phyloP scores from a whole-genome alignment of 2,329 filamentous ascomycete genomes.

The Phaeophleospora eucalypticola region DNA sequence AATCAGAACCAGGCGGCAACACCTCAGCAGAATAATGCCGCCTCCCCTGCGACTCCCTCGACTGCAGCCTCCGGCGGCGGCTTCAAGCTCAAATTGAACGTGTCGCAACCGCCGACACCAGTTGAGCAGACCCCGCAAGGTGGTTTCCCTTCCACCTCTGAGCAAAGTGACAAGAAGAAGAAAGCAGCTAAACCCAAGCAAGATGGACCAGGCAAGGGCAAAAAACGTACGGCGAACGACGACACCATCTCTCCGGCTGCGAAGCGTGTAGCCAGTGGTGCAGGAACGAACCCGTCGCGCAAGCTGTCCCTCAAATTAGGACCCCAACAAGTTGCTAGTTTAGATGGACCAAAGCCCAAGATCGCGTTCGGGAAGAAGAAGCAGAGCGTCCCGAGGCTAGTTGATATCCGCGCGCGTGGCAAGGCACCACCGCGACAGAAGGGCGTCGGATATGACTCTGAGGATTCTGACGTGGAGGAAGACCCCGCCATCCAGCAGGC shows the following conservation, averaged over 20 bases:
- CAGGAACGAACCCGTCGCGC: constrained; percentile 20
- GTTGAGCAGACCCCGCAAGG: constrained; percentile 22
- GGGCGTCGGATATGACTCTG: constrained; percentile 93
- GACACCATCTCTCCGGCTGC: constrained; percentile 30
- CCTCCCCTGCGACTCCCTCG: constrained; percentile 11
- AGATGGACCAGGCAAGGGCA: constrained; percentile 26
- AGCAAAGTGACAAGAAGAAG: constrained; percentile 31
- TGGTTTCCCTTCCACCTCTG: constrained; percentile 16
- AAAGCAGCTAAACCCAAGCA: constrained; percentile 42
- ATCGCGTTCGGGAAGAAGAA: constrained; percentile 48
- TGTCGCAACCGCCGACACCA: constrained; percentile 26
- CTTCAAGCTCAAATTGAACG: constrained; percentile 24
- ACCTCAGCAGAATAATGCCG: constrained; percentile 3
- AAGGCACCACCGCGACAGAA: constrained; percentile 44
- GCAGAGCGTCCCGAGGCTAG: constrained; percentile 20
- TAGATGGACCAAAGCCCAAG: constrained; percentile 30
- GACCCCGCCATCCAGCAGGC: constrained; percentile 89
- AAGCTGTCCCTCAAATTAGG: constrained; percentile 33
- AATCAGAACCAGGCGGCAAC: neutral
- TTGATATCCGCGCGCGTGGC: constrained; percentile 21
- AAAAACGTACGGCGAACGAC: constrained; percentile 34
- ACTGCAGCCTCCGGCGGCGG: constrained; percentile 13
- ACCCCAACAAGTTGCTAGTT: constrained; percentile 38
- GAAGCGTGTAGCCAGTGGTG: constrained; percentile 27
- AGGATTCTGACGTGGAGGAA: constrained; percentile 81